Percentiles rank a stretch among this genome's conserved stretches.
Conservation (phyloP, 2,329 filamentous ascomycete genomes). For the Hypocreales sp. region DNA sequence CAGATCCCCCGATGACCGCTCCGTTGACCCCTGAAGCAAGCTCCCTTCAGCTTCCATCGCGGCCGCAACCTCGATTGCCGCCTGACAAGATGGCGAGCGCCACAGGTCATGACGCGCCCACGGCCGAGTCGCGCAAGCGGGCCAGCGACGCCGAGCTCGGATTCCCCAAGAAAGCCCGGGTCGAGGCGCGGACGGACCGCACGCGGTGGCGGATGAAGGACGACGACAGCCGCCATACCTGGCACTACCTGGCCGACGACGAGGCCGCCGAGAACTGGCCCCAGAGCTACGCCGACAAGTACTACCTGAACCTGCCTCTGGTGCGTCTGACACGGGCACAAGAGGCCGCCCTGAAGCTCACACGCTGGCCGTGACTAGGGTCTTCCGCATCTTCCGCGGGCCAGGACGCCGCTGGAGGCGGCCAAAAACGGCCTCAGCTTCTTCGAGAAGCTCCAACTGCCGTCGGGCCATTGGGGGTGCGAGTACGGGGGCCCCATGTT, state of each 20-base stretch:
- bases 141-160: conserved; percentile 20
- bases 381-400: conserved; percentile 53
- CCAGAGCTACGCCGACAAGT: conserved; percentile 79
- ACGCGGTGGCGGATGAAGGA: conserved; percentile 73
- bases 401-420: conserved; percentile 60
- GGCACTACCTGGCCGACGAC: conserved; percentile 75
- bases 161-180: conserved; percentile 28
- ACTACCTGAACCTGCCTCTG: conserved; percentile 63
- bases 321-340: too few relatives aligned
- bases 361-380: conserved; percentile 32
- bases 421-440: conserved; percentile 75
- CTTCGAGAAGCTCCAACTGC: conserved; percentile 78
- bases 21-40: too few relatives aligned
- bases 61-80: too few relatives aligned
- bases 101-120: conserved; percentile 13
- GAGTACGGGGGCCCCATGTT: conserved; percentile 99
- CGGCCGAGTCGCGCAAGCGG: conserved; percentile 25
- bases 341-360: not conserved
- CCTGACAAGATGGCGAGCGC: conserved; percentile 3
- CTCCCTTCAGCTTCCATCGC: too few relatives aligned
- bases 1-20: too few relatives aligned
- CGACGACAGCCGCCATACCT: conserved; percentile 75
- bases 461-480: conserved; percentile 86
- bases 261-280: conserved; percentile 64
- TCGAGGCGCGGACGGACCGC: conserved; percentile 55